These are phyloP conservation scores for Phytopythium kandeliae DNA, from an alignment of 352 stramenopile species.

Conservation along the genomic window DNA sequence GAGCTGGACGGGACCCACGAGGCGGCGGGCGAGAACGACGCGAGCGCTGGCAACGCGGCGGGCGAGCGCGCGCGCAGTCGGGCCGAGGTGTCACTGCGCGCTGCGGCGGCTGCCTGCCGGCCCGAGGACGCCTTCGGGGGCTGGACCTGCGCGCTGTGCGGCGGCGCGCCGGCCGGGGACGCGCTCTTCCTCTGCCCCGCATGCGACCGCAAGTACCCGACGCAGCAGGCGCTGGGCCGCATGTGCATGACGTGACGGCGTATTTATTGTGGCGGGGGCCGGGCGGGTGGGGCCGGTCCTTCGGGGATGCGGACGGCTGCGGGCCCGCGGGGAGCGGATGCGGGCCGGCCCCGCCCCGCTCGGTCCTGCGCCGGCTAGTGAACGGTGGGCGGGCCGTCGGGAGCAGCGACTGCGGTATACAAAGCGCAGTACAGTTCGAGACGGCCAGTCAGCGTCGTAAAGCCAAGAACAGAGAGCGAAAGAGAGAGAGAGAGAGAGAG, in stretches of 20 bases:
- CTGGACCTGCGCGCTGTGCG: constrained; percentile 56
- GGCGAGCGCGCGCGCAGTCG: constrained; percentile 45
- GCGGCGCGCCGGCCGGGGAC: constrained; percentile 32
- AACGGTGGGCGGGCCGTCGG: no score
- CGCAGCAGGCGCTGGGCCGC: constrained; percentile 53
- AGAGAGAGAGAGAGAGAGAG: no score
- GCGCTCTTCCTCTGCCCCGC: constrained; percentile 59
- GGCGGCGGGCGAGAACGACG: constrained; percentile 1
- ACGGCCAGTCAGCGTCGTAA: no score
- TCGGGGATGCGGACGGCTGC: background rate
- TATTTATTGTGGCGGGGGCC: constrained; percentile 9
- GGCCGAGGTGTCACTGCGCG: no score
- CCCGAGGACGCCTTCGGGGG: background rate
- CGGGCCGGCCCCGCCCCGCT: no score
- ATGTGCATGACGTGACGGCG: constrained; percentile 35
- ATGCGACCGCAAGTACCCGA: constrained; percentile 82
- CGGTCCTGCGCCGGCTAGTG: no score
- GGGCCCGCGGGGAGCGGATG: no score
- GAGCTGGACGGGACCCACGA: background rate
- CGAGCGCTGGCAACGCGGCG: background rate
- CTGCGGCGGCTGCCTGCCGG: no score
- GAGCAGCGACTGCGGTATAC: no score
- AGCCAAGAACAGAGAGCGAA: no score
- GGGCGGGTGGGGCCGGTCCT: no score
- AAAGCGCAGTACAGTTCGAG: no score